These are phyloP conservation scores for Raphanus raphanistrum DNA, from an alignment of 345 rosid genomes.

Conservation along the genomic window DNA sequence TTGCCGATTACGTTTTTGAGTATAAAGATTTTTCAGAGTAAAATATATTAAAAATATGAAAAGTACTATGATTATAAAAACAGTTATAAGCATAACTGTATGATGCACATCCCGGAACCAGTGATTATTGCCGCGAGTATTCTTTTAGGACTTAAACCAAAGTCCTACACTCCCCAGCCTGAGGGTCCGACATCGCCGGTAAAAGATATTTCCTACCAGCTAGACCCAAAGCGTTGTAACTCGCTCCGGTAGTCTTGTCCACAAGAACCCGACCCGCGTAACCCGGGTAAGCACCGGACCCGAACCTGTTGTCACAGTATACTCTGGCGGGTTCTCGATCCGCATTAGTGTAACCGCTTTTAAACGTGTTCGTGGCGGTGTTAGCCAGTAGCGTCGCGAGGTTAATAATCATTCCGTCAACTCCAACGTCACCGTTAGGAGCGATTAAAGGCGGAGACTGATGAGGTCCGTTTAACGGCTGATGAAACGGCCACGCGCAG, in stretches of 20 bases:
- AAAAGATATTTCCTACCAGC: slow-evolving; percentile 70
- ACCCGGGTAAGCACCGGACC: slow-evolving; percentile 85
- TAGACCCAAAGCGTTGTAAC: slow-evolving; percentile 70
- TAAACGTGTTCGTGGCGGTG: slow-evolving; percentile 76
- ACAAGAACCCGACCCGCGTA: slow-evolving; percentile 67
- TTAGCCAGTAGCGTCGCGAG: slow-evolving; percentile 72
- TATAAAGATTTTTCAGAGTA: no score
- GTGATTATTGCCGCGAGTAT: slow-evolving; percentile 26
- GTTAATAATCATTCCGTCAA: slow-evolving; percentile 89
- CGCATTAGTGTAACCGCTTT: slow-evolving; percentile 71
- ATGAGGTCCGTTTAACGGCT: slow-evolving; percentile 85
- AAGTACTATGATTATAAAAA: no score
- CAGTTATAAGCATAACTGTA: no score
- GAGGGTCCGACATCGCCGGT: slow-evolving; percentile 96
- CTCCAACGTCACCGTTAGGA: slow-evolving; percentile 91
- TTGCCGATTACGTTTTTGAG: no score
- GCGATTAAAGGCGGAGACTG: slow-evolving; percentile 79
- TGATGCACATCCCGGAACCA: slow-evolving; percentile 11
- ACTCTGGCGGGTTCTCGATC: slow-evolving; percentile 75
- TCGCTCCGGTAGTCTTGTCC: slow-evolving; percentile 69
- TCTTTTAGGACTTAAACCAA: slow-evolving; percentile 30
- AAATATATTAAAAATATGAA: no score
- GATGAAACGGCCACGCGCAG: slow-evolving; percentile 99
- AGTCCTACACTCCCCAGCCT: slow-evolving; percentile 57
- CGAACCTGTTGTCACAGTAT: slow-evolving; percentile 61